Evolutionary conservation across 1,284 basidiomycete genomes (phyloP), one percentile per base, ranked within the genome.

Genomic region (Fomitopsis pinicola): DNA sequence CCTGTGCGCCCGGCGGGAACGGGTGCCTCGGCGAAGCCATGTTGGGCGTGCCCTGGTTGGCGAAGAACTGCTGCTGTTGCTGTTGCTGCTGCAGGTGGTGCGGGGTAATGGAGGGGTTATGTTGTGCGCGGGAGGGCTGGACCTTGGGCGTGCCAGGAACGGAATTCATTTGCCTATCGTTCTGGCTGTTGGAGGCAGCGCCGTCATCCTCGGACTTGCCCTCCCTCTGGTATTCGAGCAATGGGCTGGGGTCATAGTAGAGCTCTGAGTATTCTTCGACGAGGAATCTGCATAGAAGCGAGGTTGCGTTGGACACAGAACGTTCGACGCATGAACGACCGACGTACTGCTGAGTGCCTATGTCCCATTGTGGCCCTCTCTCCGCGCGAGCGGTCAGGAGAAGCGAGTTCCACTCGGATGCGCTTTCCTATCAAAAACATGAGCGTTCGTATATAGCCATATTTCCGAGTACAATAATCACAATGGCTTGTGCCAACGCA

Each of bases 371-470:
- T 5, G 91, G 91, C 0, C 91, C 91, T 63, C 91, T 79, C 62
- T 88, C 84, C 9, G 91, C 91, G 42, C 91, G 82, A 5, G 91
- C 91, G 42, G 85, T 88, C 62, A 85, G 82, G 53, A 93, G 76
- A 55, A 91, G 69, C 0, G 91, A 92, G 67, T 93, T 93, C 91
- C 91, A 93, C 65, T 92, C 88, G 3, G 89, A 91, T 15, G 91
- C 89, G 69, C 82, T 86, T 70, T 92, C 89, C 90, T 91, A 59
- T 48, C 48, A 35, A 45, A 22, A 59, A 15, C 8, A 64, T 59
- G 45, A 22, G 14, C 52, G 5, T 15, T 19, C 33, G 35, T 14
- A 3, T 17, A 1, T 9, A 5, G 17, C 5, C 50, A 17, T 50
- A 56, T 26, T 10, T 36, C 7, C 19, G 22, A 55, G 15, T 35